Base-by-base conservation (phyloP, 148 eudicot genomes). In the Cornus florida region DNA sequence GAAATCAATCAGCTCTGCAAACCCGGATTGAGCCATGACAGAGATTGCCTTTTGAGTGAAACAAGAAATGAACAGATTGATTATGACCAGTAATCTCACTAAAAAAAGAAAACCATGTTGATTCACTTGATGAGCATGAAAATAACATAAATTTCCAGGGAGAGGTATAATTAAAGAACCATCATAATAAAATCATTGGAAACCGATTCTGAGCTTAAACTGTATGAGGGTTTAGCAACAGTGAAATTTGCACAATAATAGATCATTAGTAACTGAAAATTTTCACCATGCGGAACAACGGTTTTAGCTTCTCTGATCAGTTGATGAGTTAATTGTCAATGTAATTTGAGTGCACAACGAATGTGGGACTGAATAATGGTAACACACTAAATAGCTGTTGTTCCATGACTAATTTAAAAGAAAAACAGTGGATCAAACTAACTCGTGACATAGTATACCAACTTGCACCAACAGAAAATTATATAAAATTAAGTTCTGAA, bases 1-100 rank as follows among this genome's bases (percentile, higher is more conserved):
- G 81, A 96, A 96, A 85, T 96, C 98, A 73, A 96, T 94, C 76
- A 94, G 83, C 86, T 93, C 93, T 32, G 98, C 99, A 72, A 92
- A 91, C 76, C 99, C 98, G 59, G 82, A 79, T 87, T 91, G 84
- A 71, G 99, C 98, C 99, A 96, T 96, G 71, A 96, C 84, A 62
- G 99, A 94, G 39, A 96, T 96, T 69, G 99, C 98, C 99, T 95
- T 85, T 67, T 43, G 43, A 56, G 13, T 66, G 75, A 75, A 81
- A 74, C 67, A 38, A 70, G 3, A 82, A 3, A 64, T 71, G 35
- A 75, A 41, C 69, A 14, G 5, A 69, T 31, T 73, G 65, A 64
- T 65, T n/a, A 35, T n/a, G 19, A 64, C 20, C 77, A 78, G 17
- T 62, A 20, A 76, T 28, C 28, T 14, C 53, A 70, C 8, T 43